Percentiles rank a stretch among this genome's conserved stretches.
These are phyloP conservation scores for Skeletonema potamos DNA, from an alignment of 108 stramenopile species.

Conservation along the genomic window DNA sequence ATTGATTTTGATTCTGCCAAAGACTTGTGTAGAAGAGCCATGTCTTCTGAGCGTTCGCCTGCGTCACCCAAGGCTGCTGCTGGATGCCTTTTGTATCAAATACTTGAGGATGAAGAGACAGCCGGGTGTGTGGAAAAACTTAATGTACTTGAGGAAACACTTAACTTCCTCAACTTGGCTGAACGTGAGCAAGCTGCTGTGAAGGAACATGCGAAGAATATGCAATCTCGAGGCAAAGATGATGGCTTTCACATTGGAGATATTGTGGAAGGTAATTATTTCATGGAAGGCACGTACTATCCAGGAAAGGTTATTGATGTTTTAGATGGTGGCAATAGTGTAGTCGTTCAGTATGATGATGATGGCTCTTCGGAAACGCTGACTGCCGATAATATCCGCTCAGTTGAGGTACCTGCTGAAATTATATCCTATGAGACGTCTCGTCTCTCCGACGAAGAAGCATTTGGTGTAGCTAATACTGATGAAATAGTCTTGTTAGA, in stretches of 20 bases:
- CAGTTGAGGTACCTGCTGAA: slow-evolving; percentile 18
- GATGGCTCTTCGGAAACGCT: slow-evolving; percentile 71
- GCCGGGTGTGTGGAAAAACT: slow-evolving; percentile 37
- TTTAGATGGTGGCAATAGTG: slow-evolving; percentile 44
- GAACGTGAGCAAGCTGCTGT: slow-evolving; percentile 30
- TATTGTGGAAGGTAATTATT: slow-evolving; percentile 68
- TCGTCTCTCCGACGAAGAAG: slow-evolving; percentile 67
- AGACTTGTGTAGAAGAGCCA: slow-evolving; percentile 57
- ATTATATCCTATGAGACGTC: slow-evolving; percentile 38
- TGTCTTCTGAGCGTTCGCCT: slow-evolving; percentile 36
- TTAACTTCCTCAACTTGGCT: slow-evolving; percentile 38
- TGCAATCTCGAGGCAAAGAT: slow-evolving; percentile 24
- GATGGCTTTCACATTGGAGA: slow-evolving; percentile 58
- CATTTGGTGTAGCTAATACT: slow-evolving; percentile 49
- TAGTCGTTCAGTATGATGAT: slow-evolving; percentile 67
- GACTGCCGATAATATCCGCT: slow-evolving; percentile 53
- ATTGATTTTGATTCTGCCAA: slow-evolving; percentile 69
- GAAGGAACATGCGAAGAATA: slow-evolving; percentile 31
- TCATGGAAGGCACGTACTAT: slow-evolving; percentile 71
- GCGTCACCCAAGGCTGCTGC: slow-evolving; percentile 62
- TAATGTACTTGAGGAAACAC: slow-evolving; percentile 50
- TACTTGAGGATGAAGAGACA: slow-evolving; percentile 56
- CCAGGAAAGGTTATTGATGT: slow-evolving; percentile 56
- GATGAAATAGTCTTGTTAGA: slow-evolving; percentile 57
- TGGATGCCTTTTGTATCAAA: slow-evolving; percentile 70